Base-by-base conservation (phyloP, 331 rosid genomes). In the Quercus lobata region DNA sequence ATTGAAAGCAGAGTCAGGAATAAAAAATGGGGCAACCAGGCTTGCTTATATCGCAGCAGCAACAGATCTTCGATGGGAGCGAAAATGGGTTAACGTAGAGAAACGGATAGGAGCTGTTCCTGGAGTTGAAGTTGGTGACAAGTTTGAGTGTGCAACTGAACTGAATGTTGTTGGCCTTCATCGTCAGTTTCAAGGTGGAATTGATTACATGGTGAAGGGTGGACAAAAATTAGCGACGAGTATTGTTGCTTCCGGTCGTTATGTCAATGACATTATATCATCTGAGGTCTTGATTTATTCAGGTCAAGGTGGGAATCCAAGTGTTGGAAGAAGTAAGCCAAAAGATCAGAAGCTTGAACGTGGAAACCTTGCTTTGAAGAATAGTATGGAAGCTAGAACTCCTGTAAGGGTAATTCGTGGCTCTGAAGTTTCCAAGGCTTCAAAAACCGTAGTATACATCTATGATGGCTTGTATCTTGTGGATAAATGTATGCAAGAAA, bases 231-330 rank as follows among this genome's bases (percentile, higher is more conserved):
- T 85, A 37, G 95, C 92, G 7, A 88, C 87, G 1, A 87, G 92
- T 80, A 72, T 91, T 12, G 91, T 91, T 1, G 88, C 65, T 0
- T 73, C 91, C 1, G 30, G 24, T 3, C 83, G 82, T 5, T 85
- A 91, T 62, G 76, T 29, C 0, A 81, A 90, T 62, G 49, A 15
- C 29, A 15, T 21, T 21, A 63, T 19, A 16, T 69, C 81, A 1
- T 17, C 57, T 27, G 83, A 72, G 21, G 7, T 37, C 2, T 76
- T 91, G 83, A 73, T 75, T 4, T 91, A 88, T 54, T 69, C 69
- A 1, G 91, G 92, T 22, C 85, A 85, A 0, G 95, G 95, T 9
- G 87, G 92, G 30, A 86, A 84, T 69, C 86, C 90, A 4, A 3
- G 0, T 0, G 71, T 61, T 5, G 0, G 22, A 3, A 32, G 2